Evolutionary conservation across 2,329 filamentous ascomycete genomes (phyloP).

Genomic region (Phialocephala subalpina): DNA sequence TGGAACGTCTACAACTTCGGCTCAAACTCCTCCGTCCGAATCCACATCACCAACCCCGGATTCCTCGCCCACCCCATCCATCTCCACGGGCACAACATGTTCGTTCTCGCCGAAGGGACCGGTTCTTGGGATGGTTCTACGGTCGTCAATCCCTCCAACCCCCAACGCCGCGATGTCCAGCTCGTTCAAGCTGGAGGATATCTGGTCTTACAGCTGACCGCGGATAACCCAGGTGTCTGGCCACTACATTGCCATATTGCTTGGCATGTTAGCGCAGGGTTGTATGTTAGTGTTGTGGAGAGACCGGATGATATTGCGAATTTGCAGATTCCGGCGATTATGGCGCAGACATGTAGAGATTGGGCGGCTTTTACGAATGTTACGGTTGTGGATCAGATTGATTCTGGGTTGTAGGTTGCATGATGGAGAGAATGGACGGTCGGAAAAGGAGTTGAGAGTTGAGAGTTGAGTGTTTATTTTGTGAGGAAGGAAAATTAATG

Average conservation of each 20-base stretch:
- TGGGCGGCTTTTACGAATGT: slow-evolving; percentile 50
- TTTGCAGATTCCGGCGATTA: slow-evolving; percentile 54
- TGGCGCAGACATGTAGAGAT: slow-evolving; percentile 61
- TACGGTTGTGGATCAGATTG: slow-evolving; percentile 28
- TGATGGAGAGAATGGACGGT: no score
- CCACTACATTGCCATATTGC: slow-evolving; percentile 59
- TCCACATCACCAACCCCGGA: slow-evolving; percentile 62
- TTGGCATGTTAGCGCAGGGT: slow-evolving; percentile 56
- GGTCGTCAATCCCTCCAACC: slow-evolving; percentile 53
- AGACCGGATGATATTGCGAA: slow-evolving; percentile 49
- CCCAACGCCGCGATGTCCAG: slow-evolving; percentile 59
- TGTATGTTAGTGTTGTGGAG: slow-evolving; percentile 51
- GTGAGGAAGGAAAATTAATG: no score
- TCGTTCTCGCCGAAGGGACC: slow-evolving; percentile 63
- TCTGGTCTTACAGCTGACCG: slow-evolving; percentile 54
- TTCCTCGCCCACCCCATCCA: slow-evolving; percentile 68
- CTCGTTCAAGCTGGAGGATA: slow-evolving; percentile 52
- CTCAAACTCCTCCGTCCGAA: slow-evolving; percentile 60
- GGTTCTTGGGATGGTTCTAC: slow-evolving; percentile 37
- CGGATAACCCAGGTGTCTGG: slow-evolving; percentile 62
- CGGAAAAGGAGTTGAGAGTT: no score
- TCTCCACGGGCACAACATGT: slow-evolving; percentile 76
- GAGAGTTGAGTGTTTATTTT: no score
- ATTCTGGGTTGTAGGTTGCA: slow-evolving; percentile 11
- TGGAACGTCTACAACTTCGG: slow-evolving; percentile 64